Base-by-base conservation (phyloP, 1,284 basidiomycete species). In the Porogramme epimiltina region DNA sequence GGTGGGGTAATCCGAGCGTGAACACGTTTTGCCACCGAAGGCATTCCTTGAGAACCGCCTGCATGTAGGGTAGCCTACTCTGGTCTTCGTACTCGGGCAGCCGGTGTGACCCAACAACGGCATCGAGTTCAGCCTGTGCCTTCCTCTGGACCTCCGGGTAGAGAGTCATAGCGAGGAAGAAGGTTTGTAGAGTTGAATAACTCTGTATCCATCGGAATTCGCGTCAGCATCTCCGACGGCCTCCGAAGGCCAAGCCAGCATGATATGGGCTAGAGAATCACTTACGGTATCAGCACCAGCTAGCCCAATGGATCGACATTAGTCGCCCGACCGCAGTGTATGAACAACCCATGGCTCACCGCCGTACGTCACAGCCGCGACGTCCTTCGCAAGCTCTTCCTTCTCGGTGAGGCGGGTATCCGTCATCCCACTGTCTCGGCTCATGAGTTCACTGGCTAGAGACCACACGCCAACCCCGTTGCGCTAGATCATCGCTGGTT, bases 21-120 rank as follows among this genome's bases (percentile, higher is more conserved):
- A 61, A 58, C 4, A 65, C 65, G 19, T 65, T 62, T 44, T 66
- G 57, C 70, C 71, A 75, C 9, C 73, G 62, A 34, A 74, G 47
- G 15, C 70, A 63, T 52, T 78, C 76, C 52, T 73, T 70, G 8
- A 73, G 59, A 5, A 73, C 49, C 0, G 69, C 71, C 20, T 70
- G 60, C 18, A 75, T 59, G 52, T 74, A 76, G 2, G 72, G 70
- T 20, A 76, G 54, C 2, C 52, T 51, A 6, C 59, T 54, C 15
- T 65, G 50, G 43, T 78, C 76, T 9, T 60, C 61, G 26, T 74
- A 67, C 1, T 64, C 62, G 0, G 76, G 75, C 1, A 77, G 56
- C 10, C 73, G 58, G 26, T 69, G 64, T 2, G 53, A 31, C 8
- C 65, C 61, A 38, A 74, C 59, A 10, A 74, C 69, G 5, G 55